These are phyloP conservation scores for Escovopsis weberi DNA, from an alignment of 2,329 filamentous ascomycete species.

Conservation along the genomic window DNA sequence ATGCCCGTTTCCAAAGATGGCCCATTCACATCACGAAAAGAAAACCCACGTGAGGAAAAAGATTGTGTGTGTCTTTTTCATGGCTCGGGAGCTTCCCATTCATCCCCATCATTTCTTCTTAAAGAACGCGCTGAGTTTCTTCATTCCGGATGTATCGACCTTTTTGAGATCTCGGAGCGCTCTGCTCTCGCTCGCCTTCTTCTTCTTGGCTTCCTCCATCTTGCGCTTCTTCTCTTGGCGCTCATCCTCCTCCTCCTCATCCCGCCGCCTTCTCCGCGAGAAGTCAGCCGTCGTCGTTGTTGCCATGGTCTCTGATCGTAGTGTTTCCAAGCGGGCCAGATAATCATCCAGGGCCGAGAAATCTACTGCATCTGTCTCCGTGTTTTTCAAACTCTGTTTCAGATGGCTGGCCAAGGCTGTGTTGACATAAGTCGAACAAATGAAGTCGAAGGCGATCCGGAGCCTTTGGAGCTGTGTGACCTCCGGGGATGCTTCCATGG, in stretches of 20 bases:
- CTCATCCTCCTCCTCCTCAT: constrained; percentile 52
- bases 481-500: constrained; percentile 31
- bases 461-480: constrained; percentile 48
- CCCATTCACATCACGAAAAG: too few species aligned
- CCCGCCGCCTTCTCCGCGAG: constrained; percentile 49
- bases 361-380: constrained; percentile 26
- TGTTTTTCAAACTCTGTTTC: constrained; percentile 22
- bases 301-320: constrained; percentile 58
- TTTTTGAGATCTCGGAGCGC: constrained; percentile 74
- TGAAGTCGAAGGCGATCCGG: constrained; percentile 48
- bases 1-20: not conserved
- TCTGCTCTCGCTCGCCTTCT: constrained; percentile 57
- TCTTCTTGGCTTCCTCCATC: constrained; percentile 79
- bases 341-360: constrained; percentile 61
- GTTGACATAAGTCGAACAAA: constrained; percentile 47
- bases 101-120: constrained; percentile 40
- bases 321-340: constrained; percentile 46
- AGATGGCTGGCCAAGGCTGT: constrained; percentile 28
- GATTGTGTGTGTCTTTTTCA: not conserved
- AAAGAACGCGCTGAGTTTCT: constrained; percentile 93
- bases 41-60: constrained; percentile 3
- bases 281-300: constrained; percentile 56
- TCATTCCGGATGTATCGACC: constrained; percentile 85
- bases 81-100: too few species aligned
- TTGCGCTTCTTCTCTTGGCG: constrained; percentile 69